phyloP scores from a whole-genome alignment of 768 basidiomycete species.

The Tricholoma hemisulphureum region DNA sequence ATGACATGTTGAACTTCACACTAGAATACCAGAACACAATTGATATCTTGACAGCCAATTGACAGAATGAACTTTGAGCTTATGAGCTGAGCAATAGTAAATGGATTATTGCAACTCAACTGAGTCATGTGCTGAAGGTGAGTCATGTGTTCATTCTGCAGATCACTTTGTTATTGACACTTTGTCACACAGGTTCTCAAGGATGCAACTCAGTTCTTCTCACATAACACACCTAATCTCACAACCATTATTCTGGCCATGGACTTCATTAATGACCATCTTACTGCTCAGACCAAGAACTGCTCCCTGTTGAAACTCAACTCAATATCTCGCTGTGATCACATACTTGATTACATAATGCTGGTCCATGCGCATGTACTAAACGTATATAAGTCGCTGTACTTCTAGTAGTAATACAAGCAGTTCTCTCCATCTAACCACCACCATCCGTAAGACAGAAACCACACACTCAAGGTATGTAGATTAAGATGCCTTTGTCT shows the following conservation, averaged over 20 bases:
- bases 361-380: too few species aligned
- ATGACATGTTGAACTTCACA: conserved; percentile 30
- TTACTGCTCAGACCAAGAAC: background rate
- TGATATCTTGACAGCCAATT: conserved; percentile 19
- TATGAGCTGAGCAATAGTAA: conserved; percentile 20
- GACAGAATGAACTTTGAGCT: conserved; percentile 8
- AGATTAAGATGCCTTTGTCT: too few species aligned
- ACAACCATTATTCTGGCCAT: conserved; percentile 36
- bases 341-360: too few species aligned
- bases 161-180: background rate
- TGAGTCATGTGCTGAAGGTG: conserved; percentile 27
- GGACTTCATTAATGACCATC: conserved; percentile 29
- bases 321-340: too few species aligned
- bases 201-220: conserved; percentile 32
- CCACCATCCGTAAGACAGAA: too few species aligned
- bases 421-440: too few species aligned
- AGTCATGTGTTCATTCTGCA: background rate
- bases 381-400: too few species aligned
- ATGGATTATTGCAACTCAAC: conserved; percentile 27
- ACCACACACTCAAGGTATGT: too few species aligned
- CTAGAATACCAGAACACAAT: conserved; percentile 23
- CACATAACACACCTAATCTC: conserved; percentile 21
- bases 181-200: conserved; percentile 28
- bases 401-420: too few species aligned
- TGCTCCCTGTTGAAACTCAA: too few species aligned